Base-by-base conservation (phyloP, 2,329 filamentous ascomycete genomes). In the Trichoderma sp. region DNA sequence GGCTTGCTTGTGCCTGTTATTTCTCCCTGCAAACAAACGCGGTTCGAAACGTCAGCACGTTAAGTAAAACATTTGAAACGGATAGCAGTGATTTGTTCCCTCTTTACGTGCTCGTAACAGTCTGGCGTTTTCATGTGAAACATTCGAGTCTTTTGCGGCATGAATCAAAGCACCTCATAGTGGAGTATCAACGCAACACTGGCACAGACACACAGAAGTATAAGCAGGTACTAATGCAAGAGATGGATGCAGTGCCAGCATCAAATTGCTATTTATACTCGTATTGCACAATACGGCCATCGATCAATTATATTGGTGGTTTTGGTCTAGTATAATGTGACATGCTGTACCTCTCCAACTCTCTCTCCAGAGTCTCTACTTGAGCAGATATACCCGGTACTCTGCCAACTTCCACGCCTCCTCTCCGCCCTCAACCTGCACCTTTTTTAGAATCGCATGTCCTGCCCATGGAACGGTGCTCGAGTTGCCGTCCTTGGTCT, bases 301-400 rank as follows among this genome's bases (percentile, higher is more conserved):
- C 24, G n/a, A 53, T 24, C n/a, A 21, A 53, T 24, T 24, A 14
- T 21, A 53, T 24, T 53, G 47, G 47, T 53, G 47, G n/a, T 21
- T 53, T 53, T 53, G 21, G 47, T 53, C 47, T 53, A 21, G 21
- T 53, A 53, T 53, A 21, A 6, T n/a, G n/a, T 53, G 14, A 24
- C n/a, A 53, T 53, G 47, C 5, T 24, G 21, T 53, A 53, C 47
- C 47, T 24, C n/a, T 24, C 21, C 47, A 21, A 24, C 43, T 47
- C 43, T n/a, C 18, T 21, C 43, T 21, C 43, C n/a, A 3, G 2
- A 21, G 8, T 32, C n/a, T 73, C 73, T 70, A 73, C 21, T 15
- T 76, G 74, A 81, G 78, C 58, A 81, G 70, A 78, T 77, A 81
- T 47, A 81, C 79, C 21, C 76, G 77, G 70, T 81, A 82, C 24